These are phyloP conservation scores for Sordaria brevicollis DNA, from an alignment of 495 filamentous ascomycete genomes.

Conservation along the genomic window DNA sequence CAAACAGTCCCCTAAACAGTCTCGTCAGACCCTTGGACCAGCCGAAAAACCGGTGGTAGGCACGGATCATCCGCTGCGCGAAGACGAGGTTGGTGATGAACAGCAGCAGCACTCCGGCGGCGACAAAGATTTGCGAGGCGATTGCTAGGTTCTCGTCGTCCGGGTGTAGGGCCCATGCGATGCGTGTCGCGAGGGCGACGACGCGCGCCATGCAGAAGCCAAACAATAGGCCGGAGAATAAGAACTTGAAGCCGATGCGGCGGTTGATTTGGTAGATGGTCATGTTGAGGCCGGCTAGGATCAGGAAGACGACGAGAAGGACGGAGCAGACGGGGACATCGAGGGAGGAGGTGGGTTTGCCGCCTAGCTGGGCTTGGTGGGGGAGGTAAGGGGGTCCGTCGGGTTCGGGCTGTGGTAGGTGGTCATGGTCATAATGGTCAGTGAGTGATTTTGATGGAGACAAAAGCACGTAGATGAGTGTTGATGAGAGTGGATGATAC, in stretches of 20 bases:
- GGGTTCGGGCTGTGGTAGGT: not conserved
- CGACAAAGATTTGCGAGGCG: conserved; percentile 62
- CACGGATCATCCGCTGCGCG: conserved; percentile 65
- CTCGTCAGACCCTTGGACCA: conserved; percentile 44
- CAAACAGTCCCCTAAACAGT: conserved; percentile 49
- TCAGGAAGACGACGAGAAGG: conserved; percentile 55
- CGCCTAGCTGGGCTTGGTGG: conserved; percentile 44
- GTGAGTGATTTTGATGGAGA: not conserved
- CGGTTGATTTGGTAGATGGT: conserved; percentile 52
- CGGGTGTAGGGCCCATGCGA: conserved; percentile 41
- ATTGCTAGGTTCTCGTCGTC: conserved; percentile 49
- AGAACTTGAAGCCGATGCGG: conserved; percentile 52
- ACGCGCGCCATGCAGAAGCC: conserved; percentile 73
- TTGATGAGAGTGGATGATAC: too few relatives aligned
- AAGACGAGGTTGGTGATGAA: conserved; percentile 76
- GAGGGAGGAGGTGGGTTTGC: conserved; percentile 39
- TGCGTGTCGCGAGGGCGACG: conserved; percentile 54
- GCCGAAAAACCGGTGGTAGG: conserved; percentile 59
- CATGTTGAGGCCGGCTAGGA: conserved; percentile 52
- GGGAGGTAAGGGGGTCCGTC: conserved; percentile 24
- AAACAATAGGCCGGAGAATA: conserved; percentile 57
- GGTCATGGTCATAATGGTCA: not conserved
- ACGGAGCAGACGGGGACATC: conserved; percentile 58
- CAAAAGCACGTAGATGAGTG: too few relatives aligned
- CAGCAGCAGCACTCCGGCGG: conserved; percentile 66